These are phyloP conservation scores for Eucalyptus rudis DNA, from an alignment of 345 rosid species.

Conservation along the genomic window DNA sequence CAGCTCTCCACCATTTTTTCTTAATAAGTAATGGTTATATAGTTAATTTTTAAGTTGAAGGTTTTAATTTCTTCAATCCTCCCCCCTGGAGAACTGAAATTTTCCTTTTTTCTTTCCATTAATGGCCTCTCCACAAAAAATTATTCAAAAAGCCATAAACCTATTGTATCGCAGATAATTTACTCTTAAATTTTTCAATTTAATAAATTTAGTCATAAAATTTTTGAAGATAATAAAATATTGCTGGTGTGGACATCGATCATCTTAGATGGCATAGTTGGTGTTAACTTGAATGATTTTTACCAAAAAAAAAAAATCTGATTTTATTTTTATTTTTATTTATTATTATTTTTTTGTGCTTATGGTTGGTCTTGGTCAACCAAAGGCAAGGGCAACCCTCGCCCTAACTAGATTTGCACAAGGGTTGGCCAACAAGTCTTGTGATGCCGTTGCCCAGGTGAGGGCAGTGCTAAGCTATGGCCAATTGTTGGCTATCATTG, in stretches of 20 bases:
- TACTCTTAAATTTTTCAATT: not conserved
- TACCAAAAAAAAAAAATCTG: too few relatives aligned
- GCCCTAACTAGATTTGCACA: too few relatives aligned
- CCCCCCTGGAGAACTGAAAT: accelerated
- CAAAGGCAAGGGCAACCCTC: not conserved
- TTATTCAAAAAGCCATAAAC: not conserved
- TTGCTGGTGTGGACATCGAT: accelerated
- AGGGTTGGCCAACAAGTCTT: not conserved
- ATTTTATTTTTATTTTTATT: too few relatives aligned
- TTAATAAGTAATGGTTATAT: not conserved
- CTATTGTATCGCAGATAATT: not conserved
- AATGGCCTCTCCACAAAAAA: accelerated
- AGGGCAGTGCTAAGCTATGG: not conserved
- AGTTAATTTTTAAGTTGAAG: not conserved
- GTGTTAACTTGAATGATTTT: accelerated
- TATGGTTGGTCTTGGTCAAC: not conserved
- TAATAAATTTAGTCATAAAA: not conserved
- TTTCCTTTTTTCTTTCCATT: not conserved
- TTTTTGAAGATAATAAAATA: not conserved
- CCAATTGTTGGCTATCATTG: accelerated
- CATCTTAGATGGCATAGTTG: accelerated
- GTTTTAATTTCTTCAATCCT: not conserved
- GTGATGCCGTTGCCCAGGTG: accelerated
- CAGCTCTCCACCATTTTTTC: not conserved
- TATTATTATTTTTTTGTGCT: too few relatives aligned